Base-by-base conservation (phyloP, 371 early-diverging fungal genomes). In the Basidiobolus meristosporus region DNA sequence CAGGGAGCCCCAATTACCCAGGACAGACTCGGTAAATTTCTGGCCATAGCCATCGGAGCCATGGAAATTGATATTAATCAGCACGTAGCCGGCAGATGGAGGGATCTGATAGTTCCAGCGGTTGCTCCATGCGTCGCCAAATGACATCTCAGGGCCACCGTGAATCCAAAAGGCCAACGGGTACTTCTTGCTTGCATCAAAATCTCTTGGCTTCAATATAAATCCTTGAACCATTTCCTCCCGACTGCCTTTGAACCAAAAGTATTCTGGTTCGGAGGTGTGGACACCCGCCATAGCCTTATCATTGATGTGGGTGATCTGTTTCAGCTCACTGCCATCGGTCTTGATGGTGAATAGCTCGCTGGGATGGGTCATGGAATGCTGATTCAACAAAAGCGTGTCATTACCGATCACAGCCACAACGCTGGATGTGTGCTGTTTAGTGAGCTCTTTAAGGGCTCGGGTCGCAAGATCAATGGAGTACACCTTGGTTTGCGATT, bases 41-140 rank as follows among this genome's bases (percentile, higher is more conserved):
- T 77, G 75, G 15, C 85, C 84, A 39, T 79, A 87, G 18, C 84
- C 84, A 1, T 79, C 79, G 0, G 84, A 82, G 7, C 86, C 88
- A 39, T 76, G 75, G 28, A 66, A 66, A 44, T 87, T 82, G 50
- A 82, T 60, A 9, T 70, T 66, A n/a, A 79, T 68, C 3, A 73
- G 71, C 26, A 69, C 74, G 52, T 68, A 84, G 0, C 82, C 86
- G 2, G 75, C 73, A 21, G 61, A 65, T 1, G 82, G 68, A 56
- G 66, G 78, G 3, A 82, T 50, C 47, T 81, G 73, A 12, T 73
- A 73, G 54, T 87, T 84, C 68, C 69, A 68, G 37, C 68, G 54
- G 17, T 53, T 54, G 32, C 57, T 59, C 80, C 80, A 85, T 28
- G 49, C 54, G 49, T 85, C 77, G 28, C 46, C 43, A 59, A 75